Percentiles rank a stretch among this genome's conserved stretches.
These are phyloP conservation scores for Rhizopogon roseolus DNA, from an alignment of 768 basidiomycete genomes.

Conservation along the genomic window DNA sequence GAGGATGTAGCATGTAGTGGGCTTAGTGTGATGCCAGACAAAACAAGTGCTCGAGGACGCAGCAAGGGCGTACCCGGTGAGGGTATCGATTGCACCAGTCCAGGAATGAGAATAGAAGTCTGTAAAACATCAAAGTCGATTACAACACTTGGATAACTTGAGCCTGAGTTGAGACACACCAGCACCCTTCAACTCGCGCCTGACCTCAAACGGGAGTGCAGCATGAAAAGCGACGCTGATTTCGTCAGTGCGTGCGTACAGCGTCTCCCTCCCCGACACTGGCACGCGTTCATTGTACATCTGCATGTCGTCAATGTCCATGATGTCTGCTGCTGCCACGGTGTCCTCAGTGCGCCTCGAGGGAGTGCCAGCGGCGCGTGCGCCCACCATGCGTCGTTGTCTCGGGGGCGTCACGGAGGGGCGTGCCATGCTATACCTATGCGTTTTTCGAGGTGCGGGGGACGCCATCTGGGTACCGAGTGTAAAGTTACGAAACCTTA, in stretches of 20 bases:
- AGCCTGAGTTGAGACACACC: slow-evolving; percentile 31
- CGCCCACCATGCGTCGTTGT: slow-evolving; percentile 20
- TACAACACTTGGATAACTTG: neutral
- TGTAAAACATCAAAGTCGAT: slow-evolving; percentile 18
- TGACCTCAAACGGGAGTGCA: slow-evolving; percentile 67
- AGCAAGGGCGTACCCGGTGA: slow-evolving; percentile 71
- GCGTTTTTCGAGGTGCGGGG: slow-evolving; percentile 53
- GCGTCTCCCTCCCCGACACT: slow-evolving; percentile 24
- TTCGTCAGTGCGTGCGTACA: slow-evolving; percentile 71
- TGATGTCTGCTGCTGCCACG: slow-evolving; percentile 44
- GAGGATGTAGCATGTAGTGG: slow-evolving; percentile 80
- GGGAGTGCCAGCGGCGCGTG: slow-evolving; percentile 17
- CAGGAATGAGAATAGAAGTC: slow-evolving; percentile 68
- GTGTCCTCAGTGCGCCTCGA: slow-evolving; percentile 26
- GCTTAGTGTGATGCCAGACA: slow-evolving; percentile 79
- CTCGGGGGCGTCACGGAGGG: slow-evolving; percentile 20
- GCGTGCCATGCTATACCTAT: slow-evolving; percentile 23
- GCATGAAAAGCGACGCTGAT: slow-evolving; percentile 64
- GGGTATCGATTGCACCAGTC: slow-evolving; percentile 64
- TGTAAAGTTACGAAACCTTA: no score
- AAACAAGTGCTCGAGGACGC: slow-evolving; percentile 72
- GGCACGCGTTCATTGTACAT: slow-evolving; percentile 33
- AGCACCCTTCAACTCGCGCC: slow-evolving; percentile 62
- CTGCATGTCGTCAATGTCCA: slow-evolving; percentile 63
- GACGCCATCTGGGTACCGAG: slow-evolving; percentile 27